These are phyloP conservation scores for Cercospora janseana DNA, from an alignment of 2,329 filamentous ascomycete genomes.

Conservation along the genomic window DNA sequence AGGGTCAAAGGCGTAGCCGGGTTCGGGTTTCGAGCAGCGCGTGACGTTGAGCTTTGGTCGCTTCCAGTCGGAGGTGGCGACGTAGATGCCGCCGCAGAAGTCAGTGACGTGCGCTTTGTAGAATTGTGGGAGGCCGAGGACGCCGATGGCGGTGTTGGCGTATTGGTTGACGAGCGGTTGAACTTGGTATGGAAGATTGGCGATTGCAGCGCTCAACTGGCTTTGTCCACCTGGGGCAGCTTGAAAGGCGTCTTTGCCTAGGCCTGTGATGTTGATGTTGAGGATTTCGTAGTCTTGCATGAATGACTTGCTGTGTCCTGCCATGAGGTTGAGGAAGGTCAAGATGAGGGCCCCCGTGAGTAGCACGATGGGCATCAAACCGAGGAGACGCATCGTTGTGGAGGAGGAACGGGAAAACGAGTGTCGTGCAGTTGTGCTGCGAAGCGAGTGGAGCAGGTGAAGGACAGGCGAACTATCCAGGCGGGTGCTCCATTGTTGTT, in stretches of 20 bases:
- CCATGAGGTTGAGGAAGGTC: constrained; percentile 59
- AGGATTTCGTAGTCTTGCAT: constrained; percentile 57
- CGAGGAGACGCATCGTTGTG: not conserved
- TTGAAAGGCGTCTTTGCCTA: constrained; percentile 44
- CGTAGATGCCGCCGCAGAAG: constrained; percentile 56
- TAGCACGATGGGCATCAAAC: constrained; percentile 2
- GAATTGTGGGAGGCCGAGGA: constrained; percentile 58
- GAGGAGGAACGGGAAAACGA: not conserved
- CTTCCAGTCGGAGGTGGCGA: constrained; percentile 42
- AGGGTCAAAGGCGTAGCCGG: constrained; percentile 59
- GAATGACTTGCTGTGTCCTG: constrained; percentile 55
- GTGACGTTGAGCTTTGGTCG: constrained; percentile 51
- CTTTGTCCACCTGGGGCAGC: constrained; percentile 27
- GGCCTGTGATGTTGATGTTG: constrained; percentile 57
- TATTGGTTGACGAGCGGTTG: constrained; percentile 5
- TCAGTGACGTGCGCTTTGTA: constrained; percentile 61
- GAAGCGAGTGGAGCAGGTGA: not conserved
- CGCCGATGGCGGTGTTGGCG: constrained; percentile 40
- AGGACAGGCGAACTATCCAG: too few relatives aligned
- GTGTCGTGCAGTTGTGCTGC: not conserved
- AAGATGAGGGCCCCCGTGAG: constrained; percentile 54
- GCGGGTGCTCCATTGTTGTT: too few relatives aligned
- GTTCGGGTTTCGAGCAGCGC: constrained; percentile 53
- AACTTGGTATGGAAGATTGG: constrained; percentile 31
- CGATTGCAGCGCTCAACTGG: constrained; percentile 33